Conservation (phyloP, 164 flowering plant species). For the Vitis cinerea region DNA sequence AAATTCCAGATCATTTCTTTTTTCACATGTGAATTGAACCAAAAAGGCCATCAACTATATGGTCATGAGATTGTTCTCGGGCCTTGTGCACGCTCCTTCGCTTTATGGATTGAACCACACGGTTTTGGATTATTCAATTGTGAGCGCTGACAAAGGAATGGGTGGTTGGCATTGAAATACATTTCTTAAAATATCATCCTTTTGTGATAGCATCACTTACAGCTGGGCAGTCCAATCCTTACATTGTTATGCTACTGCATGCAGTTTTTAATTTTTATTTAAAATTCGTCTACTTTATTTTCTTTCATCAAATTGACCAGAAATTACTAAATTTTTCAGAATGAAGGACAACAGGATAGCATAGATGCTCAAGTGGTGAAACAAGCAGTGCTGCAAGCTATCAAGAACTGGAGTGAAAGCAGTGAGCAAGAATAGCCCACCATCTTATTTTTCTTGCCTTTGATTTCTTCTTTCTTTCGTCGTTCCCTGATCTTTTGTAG, state of each 20-base stretch:
- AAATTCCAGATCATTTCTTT: background rate
- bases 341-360: constrained; percentile 31
- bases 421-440: constrained; percentile 17
- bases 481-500: background rate
- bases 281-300: background rate
- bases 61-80: too few relatives aligned
- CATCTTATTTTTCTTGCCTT: background rate
- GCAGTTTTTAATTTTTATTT: background rate
- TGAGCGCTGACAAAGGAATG: constrained; percentile 7
- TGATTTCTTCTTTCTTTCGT: background rate
- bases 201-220: background rate
- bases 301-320: background rate
- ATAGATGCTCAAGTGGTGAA: constrained; percentile 61
- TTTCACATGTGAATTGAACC: constrained; percentile 7
- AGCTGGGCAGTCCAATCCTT: background rate
- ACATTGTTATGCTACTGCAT: background rate
- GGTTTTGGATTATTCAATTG: background rate
- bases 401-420: constrained; percentile 47
- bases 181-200: background rate
- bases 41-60: too few relatives aligned
- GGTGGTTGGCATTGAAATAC: constrained; percentile 8
- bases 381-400: constrained; percentile 61
- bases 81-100: too few relatives aligned
- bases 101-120: constrained; percentile 8
- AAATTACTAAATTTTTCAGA: constrained; percentile 20